phyloP scores from a whole-genome alignment of 257 asterid genomes.

The Pogostemon cablin region DNA sequence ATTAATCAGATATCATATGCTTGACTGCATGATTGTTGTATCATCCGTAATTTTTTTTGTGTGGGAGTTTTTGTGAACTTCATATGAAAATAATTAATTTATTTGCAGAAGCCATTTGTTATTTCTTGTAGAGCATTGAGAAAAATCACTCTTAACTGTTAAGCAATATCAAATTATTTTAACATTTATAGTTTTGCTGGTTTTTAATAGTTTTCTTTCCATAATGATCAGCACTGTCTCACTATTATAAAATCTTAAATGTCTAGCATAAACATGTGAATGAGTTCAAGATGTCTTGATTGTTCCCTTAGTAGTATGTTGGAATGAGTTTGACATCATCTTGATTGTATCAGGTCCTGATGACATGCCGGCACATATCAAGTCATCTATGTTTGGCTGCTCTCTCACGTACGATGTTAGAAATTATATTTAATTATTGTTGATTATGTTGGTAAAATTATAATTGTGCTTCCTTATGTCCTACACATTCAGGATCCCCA shows the following conservation, averaged over 20 bases:
- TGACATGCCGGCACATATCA: slow-evolving; percentile 99
- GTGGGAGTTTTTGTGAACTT: slow-evolving; percentile 9
- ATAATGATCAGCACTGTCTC: background rate
- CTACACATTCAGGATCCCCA: slow-evolving; percentile 75
- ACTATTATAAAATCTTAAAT: background rate
- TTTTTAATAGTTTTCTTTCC: slow-evolving; percentile 13
- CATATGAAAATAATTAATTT: background rate
- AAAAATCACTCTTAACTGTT: background rate
- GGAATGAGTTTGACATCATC: slow-evolving; percentile 21
- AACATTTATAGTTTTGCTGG: background rate
- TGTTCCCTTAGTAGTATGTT: slow-evolving; percentile 9
- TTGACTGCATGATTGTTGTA: background rate
- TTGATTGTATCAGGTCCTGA: slow-evolving; percentile 78
- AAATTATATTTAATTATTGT: slow-evolving; percentile 11
- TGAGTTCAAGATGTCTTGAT: background rate
- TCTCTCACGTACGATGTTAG: slow-evolving; percentile 59
- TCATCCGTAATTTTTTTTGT: background rate
- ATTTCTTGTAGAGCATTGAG: slow-evolving; percentile 10
- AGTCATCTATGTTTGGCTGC: slow-evolving; percentile 99
- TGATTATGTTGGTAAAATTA: background rate
- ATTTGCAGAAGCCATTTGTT: slow-evolving; percentile 14
- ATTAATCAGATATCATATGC: background rate
- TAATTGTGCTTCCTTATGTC: slow-evolving; percentile 8
- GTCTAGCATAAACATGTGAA: slow-evolving; percentile 6
- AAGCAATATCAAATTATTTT: slow-evolving; percentile 5